A percentile compares a stretch with the other conserved stretches of the same genome.
These are phyloP conservation scores for Colletotrichum orbiculare DNA, from an alignment of 2,329 filamentous ascomycete species.

Conservation along the genomic window DNA sequence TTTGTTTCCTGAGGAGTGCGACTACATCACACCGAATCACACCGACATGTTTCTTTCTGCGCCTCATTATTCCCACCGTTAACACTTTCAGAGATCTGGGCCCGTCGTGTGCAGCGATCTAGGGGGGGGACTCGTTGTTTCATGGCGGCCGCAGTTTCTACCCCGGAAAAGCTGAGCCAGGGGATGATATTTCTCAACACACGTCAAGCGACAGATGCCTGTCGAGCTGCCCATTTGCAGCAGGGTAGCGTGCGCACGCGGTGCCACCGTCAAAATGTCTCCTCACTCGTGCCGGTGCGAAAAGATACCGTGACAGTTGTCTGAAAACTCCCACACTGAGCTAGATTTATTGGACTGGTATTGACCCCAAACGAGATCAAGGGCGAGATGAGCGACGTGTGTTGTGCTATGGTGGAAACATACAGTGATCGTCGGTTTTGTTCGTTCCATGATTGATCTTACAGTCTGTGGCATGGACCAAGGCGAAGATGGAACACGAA, in stretches of 20 bases:
- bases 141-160: constrained; percentile 10
- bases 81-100: too few relatives aligned
- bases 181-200: background rate
- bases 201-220: constrained; percentile 1
- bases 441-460: constrained; percentile 15
- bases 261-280: constrained; percentile 3
- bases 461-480: background rate
- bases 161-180: background rate
- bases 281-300: constrained; percentile 22
- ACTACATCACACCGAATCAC: constrained; percentile 18
- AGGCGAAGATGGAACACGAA: constrained; percentile 4
- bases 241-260: background rate
- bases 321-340: constrained; percentile 6
- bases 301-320: constrained; percentile 3
- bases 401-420: background rate
- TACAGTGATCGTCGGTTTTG: background rate
- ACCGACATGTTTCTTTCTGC: constrained; percentile 11
- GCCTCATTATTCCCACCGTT: background rate
- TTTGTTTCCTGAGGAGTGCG: background rate
- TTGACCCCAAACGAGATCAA: background rate
- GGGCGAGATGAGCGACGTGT: constrained; percentile 14
- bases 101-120: background rate
- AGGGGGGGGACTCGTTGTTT: background rate
- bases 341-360: background rate
- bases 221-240: background rate